Conservation (phyloP, 805 yeast species). For the Geotrichum ghanense region DNA sequence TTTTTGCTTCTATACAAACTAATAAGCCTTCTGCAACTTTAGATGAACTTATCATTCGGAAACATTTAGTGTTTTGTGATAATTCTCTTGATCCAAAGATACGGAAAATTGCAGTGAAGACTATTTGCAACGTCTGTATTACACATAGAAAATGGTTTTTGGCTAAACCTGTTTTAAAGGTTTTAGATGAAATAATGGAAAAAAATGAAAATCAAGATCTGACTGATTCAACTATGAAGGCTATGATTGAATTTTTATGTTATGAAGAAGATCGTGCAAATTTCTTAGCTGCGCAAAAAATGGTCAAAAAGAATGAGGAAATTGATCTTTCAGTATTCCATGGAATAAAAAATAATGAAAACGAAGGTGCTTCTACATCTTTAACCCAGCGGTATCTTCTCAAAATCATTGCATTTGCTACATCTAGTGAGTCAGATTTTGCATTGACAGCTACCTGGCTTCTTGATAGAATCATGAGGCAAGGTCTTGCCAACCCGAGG, state of each 20-base stretch:
- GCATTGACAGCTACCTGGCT: conserved; percentile 44
- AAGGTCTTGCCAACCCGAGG: conserved; percentile 71
- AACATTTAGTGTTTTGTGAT: conserved; percentile 44
- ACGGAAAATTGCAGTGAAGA: conserved; percentile 43
- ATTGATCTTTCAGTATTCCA: conserved; percentile 26
- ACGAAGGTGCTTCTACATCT: conserved; percentile 61
- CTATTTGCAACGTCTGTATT: conserved; percentile 47
- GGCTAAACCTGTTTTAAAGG: conserved; percentile 38
- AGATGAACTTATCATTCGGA: conserved; percentile 45
- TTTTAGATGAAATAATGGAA: conserved; percentile 44
- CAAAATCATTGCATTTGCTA: conserved; percentile 37
- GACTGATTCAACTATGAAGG: conserved; percentile 42
- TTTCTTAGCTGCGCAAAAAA: conserved; percentile 7
- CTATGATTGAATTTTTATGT: conserved; percentile 45
- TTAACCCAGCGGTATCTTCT: conserved; percentile 42
- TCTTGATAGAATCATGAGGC: conserved; percentile 41
- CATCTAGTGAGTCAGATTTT: conserved; percentile 33
- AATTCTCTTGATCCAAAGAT: conserved; percentile 25
- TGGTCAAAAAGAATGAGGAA: conserved; percentile 9
- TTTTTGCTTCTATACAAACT: conserved; percentile 35
- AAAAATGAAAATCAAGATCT: conserved; percentile 27
- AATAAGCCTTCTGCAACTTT: conserved; percentile 38
- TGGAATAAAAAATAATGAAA: conserved; percentile 19
- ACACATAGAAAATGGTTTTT: conserved; percentile 57
- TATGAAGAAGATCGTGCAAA: conserved; percentile 10